Evolutionary conservation across 2,329 filamentous ascomycete species (phyloP), one percentile per base, ranked within the genome.

Genomic region (Canariomyces notabilis): DNA sequence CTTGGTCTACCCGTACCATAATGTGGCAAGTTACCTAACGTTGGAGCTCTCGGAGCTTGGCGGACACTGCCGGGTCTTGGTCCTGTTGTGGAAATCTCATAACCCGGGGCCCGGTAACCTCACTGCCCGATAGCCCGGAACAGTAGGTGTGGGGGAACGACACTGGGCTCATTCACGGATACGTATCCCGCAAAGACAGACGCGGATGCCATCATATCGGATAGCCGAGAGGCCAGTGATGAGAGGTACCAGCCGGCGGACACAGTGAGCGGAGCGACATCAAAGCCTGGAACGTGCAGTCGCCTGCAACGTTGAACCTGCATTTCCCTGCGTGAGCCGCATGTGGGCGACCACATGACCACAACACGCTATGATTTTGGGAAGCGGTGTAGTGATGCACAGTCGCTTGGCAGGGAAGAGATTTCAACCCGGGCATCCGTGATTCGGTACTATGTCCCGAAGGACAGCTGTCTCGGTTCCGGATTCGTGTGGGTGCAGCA

Each of bases 271-370:
- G n/a, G n/a, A n/a, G 18, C 3, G 14, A 31, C 11, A 32, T 4
- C n/a, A n/a, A n/a, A 16, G 11, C 12, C 33, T 26, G 41, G 16
- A 16, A 36, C 15, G 21, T 26, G 38, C 33, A 40, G 22, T 15
- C 37, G 20, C 21, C 6, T n/a, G 39, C 42, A 33, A 11, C 21
- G n/a, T 38, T 15, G 14, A 41, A 39, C 37, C 37, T 37, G 15
- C 37, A 14, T 32, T 14, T 29, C 26, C 23, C 23, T 37, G 37
- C 18, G 16, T 15, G 37, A 37, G 44, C 12, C 40, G 44, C 20
- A 26, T 37, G 12, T 31, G 20, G 33, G 6, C 15, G 33, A n/a
- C 44, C 49, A 51, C 44, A 48, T 51, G 49, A 51, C 49, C 45
- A 16, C 16, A n/a, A n/a, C n/a, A 7, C 29, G 11, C n/a, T 6